Evolutionary conservation across 371 early-diverging fungal genomes (phyloP).

Genomic region (Mortierella sp.): DNA sequence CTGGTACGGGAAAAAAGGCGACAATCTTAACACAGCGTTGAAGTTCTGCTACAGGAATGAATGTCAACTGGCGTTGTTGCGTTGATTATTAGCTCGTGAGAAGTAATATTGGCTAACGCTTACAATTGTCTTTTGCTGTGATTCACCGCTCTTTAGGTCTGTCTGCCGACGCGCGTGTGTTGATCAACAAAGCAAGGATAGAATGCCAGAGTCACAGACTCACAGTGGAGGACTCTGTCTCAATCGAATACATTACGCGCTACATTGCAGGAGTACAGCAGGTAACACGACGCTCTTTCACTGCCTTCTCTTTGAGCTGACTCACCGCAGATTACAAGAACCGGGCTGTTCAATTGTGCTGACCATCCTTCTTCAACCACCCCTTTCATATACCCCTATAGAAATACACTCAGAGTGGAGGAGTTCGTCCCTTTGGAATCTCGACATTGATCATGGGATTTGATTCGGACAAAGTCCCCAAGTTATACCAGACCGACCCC

Average conservation of each 20-base stretch:
- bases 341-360: slow-evolving; percentile 2
- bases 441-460: slow-evolving; percentile 98
- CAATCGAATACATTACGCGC: slow-evolving; percentile 98
- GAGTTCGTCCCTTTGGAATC: slow-evolving; percentile 99
- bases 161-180: slow-evolving; percentile 96
- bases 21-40: not conserved
- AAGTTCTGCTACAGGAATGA: not conserved
- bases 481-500: slow-evolving; percentile 99
- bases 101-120: not conserved
- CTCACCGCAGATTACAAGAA: not conserved
- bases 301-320: not conserved
- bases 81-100: not conserved
- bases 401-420: slow-evolving; percentile 99
- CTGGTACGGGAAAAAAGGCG: slow-evolving; percentile 73
- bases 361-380: not conserved
- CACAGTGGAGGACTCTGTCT: slow-evolving; percentile 97
- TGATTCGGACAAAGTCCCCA: slow-evolving; percentile 85
- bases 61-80: not conserved
- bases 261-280: slow-evolving; percentile 98
- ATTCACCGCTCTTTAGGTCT: slow-evolving; percentile 70
- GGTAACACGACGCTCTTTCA: slow-evolving; percentile 61
- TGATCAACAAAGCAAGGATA: slow-evolving; percentile 97
- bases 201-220: slow-evolving; percentile 98
- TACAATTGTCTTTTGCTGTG: not conserved
- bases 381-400: slow-evolving; percentile 48